Evolutionary conservation across 2,329 filamentous ascomycete species (phyloP).

Genomic region (Colletotrichum gigasporum): DNA sequence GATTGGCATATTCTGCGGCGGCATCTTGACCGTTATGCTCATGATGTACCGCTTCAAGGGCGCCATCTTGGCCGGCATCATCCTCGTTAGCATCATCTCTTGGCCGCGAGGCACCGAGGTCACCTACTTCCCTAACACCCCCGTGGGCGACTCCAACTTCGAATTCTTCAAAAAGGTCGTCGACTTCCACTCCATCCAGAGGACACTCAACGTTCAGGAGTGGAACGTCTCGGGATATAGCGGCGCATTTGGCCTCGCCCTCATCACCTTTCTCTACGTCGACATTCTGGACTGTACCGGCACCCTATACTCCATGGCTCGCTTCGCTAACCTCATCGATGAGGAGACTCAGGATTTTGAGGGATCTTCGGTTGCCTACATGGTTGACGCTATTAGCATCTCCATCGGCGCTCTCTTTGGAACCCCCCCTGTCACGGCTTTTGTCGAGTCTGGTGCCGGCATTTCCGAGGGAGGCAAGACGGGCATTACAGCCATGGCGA

Average conservation of each 20-base stretch:
- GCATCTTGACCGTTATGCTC: slow-evolving; percentile 80
- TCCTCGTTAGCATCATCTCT: slow-evolving; percentile 87
- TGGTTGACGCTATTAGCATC: slow-evolving; percentile 81
- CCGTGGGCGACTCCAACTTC: slow-evolving; percentile 75
- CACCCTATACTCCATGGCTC: slow-evolving; percentile 89
- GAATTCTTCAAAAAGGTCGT: slow-evolving; percentile 91
- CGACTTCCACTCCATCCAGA: slow-evolving; percentile 80
- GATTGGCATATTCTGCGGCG: slow-evolving; percentile 89
- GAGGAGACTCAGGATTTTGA: slow-evolving; percentile 88
- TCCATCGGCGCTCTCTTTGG: slow-evolving; percentile 84
- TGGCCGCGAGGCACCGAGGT: slow-evolving; percentile 82
- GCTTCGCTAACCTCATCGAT: slow-evolving; percentile 82
- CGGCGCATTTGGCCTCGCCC: slow-evolving; percentile 81
- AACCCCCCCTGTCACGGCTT: slow-evolving; percentile 83
- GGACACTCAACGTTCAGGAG: slow-evolving; percentile 75
- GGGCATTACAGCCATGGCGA: slow-evolving; percentile 81
- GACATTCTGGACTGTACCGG: slow-evolving; percentile 90
- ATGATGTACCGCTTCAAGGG: slow-evolving; percentile 90
- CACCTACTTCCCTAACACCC: slow-evolving; percentile 82
- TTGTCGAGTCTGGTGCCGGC: slow-evolving; percentile 88
- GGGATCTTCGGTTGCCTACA: slow-evolving; percentile 83
- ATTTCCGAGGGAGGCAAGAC: slow-evolving; percentile 90
- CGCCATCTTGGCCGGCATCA: slow-evolving; percentile 83
- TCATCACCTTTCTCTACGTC: slow-evolving; percentile 90
- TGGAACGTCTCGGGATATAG: slow-evolving; percentile 77